A percentile compares a stretch with the other conserved stretches of the same genome.
phyloP scores from a whole-genome alignment of 257 asterid genomes.

The Primulina tabacum region DNA sequence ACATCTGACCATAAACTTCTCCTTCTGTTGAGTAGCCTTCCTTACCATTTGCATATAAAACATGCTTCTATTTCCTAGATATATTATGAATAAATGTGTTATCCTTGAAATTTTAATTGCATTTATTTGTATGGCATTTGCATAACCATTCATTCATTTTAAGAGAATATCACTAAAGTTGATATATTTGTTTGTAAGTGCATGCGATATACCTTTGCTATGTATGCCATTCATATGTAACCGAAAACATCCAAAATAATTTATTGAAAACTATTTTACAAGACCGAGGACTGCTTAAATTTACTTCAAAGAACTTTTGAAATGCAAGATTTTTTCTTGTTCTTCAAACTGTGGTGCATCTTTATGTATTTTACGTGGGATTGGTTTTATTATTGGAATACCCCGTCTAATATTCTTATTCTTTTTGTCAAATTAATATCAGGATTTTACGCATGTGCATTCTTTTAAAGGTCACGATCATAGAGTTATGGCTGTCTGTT shows the following conservation, averaged over 20 bases:
- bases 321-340: background rate
- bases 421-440: slow-evolving; percentile 27
- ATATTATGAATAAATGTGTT: no score
- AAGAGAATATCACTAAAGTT: no score
- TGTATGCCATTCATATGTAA: background rate
- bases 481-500: slow-evolving; percentile 64
- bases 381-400: slow-evolving; percentile 5
- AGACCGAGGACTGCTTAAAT: background rate
- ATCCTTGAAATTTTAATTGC: no score
- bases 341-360: background rate
- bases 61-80: no score
- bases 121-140: no score
- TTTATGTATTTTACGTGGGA: slow-evolving; percentile 8
- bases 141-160: no score
- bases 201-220: background rate
- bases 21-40: no score
- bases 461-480: slow-evolving; percentile 86
- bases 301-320: background rate
- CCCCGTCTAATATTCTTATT: slow-evolving; percentile 9
- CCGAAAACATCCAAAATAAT: no score
- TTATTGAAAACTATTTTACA: background rate
- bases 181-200: no score
- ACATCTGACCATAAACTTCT: no score
- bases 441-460: slow-evolving; percentile 72
- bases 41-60: no score